Evolutionary conservation across 352 stramenopile species (phyloP), one percentile per base, ranked within the genome.

Genomic region (Phytophthora constricta): DNA sequence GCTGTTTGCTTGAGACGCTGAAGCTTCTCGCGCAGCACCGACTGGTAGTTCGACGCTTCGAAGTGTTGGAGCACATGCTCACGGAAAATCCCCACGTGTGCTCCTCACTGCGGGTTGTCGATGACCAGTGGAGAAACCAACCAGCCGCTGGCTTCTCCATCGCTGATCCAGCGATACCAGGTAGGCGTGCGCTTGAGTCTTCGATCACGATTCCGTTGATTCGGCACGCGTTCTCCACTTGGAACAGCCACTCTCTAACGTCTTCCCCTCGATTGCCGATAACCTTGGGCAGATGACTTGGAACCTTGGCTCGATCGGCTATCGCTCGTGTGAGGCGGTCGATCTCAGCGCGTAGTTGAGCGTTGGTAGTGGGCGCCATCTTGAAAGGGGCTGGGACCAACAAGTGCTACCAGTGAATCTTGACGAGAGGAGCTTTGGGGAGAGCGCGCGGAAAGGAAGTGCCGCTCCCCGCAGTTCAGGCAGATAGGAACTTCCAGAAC

Each of bases 131-230:
- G 11, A 45, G 37, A 45, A 45, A 19, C 17, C 37, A 45, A 11
- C 17, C 37, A 19, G 17, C 10, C 11, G 37, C 37, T 14, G 17
- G 17, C 37, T 45, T 45, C 16, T 45, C 37, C 10, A 45, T 45
- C 10, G 37, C 37, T 20, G 37, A 45, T 22, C 52, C 37, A 22
- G 52, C 52, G 52, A 51, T 60, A 5, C 39, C 39, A 22, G 52
- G 26, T 16, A 41, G 39, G 13, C 41, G 25, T n/a, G 26, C 8
- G 41, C 25, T 61, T 28, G 52, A 3, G 25, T 49, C 52, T 42
- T 60, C 41, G 20, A 61, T 23, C 16, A 17, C 1, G 39, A 61
- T 52, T 3, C 27, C 19, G n/a, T 61, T 61, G 39, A 52, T 61
- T 9, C 26, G 53, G 9, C 37, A 59, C 5, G 54, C 42, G 42